Percentiles rank a stretch among this genome's conserved stretches.
phyloP scores from a whole-genome alignment of 2,329 filamentous ascomycete genomes.

The Beauveria bassiana region DNA sequence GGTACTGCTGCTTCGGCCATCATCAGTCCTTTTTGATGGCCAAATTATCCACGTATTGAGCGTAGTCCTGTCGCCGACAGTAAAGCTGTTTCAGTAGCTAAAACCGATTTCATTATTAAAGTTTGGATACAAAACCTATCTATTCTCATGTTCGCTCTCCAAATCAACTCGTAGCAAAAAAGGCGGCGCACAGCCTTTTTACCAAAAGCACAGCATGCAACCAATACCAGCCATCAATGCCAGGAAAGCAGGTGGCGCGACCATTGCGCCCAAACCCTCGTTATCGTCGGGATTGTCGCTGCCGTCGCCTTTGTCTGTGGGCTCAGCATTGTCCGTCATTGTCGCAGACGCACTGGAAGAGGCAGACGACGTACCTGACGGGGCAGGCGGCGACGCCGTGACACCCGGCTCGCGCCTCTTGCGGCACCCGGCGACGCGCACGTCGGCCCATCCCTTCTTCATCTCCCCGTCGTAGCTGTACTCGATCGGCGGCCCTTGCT shows the following conservation, averaged over 20 bases:
- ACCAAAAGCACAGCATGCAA: neutral
- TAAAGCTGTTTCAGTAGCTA: too few species aligned
- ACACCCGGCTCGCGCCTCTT: conserved; percentile 13
- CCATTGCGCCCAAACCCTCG: neutral
- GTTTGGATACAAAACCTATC: neutral
- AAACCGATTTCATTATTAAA: neutral
- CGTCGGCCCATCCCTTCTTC: conserved; percentile 20
- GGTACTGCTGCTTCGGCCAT: too few species aligned
- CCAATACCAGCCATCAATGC: neutral
- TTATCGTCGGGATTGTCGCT: neutral
- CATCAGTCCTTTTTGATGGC: too few species aligned
- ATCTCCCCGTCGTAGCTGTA: conserved; percentile 23
- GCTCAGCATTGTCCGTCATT: neutral
- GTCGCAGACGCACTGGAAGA: neutral
- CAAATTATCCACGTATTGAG: too few species aligned
- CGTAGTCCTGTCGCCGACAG: too few species aligned
- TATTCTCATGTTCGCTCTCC: too few species aligned
- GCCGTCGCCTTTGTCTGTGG: neutral
- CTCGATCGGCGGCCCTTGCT: conserved; percentile 14
- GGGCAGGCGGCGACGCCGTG: neutral
- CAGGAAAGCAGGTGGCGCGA: neutral
- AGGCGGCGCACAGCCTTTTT: neutral
- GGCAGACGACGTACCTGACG: conserved; percentile 4
- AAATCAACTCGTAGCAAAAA: too few species aligned
- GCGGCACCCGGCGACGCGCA: conserved; percentile 22